These are phyloP conservation scores for Ophiostoma sp. DNA, from an alignment of 2,329 filamentous ascomycete genomes.

Conservation along the genomic window DNA sequence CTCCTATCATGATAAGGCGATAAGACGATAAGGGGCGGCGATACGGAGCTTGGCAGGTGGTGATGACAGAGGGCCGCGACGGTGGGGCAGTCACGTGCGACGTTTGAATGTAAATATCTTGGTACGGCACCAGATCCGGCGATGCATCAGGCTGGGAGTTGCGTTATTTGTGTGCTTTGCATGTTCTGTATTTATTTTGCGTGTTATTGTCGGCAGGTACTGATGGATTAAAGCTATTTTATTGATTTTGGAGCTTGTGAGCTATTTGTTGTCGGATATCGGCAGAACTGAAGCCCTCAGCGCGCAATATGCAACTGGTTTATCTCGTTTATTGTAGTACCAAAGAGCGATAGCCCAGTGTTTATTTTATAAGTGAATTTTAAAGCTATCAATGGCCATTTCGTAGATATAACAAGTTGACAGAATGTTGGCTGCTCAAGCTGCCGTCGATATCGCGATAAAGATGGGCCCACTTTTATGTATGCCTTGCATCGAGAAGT, in stretches of 20 bases:
- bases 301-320: not conserved
- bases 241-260: not conserved
- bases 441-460: not conserved
- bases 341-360: no score
- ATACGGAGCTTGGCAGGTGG: not conserved
- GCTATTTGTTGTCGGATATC: not conserved
- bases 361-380: not conserved
- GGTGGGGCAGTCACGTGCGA: not conserved
- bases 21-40: not conserved
- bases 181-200: not conserved
- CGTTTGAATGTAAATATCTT: not conserved
- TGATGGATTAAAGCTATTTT: not conserved
- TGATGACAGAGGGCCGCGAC: not conserved
- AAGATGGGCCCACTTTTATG: not conserved
- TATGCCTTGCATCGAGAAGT: not conserved
- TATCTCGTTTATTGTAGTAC: not conserved
- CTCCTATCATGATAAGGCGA: conserved; percentile 9
- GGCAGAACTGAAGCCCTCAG: not conserved
- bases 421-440: not conserved
- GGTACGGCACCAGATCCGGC: not conserved
- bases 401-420: not conserved
- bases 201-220: not conserved
- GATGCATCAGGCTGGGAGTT: not conserved
- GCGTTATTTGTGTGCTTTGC: not conserved
- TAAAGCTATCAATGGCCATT: not conserved